phyloP scores from a whole-genome alignment of 495 filamentous ascomycete species.

The Oidiodendron maius region DNA sequence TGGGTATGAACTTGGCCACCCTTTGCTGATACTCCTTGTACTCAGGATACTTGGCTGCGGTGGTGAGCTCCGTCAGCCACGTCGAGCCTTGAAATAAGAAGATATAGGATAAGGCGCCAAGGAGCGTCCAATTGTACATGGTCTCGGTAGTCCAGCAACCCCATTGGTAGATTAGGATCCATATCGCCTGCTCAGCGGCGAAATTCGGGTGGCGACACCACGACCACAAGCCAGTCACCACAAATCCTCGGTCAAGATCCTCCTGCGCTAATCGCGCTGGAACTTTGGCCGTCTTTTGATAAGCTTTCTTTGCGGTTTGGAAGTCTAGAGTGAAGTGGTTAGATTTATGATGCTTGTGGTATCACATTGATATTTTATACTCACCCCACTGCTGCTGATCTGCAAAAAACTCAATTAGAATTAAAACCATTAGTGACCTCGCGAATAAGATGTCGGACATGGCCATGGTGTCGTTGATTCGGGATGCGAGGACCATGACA shows the following conservation, averaged over 20 bases:
- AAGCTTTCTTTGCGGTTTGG: slow-evolving; percentile 73
- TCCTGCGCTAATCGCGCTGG: slow-evolving; percentile 53
- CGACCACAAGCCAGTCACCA: slow-evolving; percentile 78
- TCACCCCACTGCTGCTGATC: slow-evolving; percentile 91
- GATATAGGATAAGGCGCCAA: slow-evolving; percentile 65
- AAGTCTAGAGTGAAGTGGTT: slow-evolving; percentile 43
- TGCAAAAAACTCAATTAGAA: slow-evolving; percentile 72
- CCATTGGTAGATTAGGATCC: slow-evolving; percentile 86
- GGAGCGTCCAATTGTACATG: slow-evolving; percentile 70
- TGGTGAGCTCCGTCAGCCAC: slow-evolving; percentile 78
- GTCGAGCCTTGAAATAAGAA: slow-evolving; percentile 85
- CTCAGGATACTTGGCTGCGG: slow-evolving; percentile 75
- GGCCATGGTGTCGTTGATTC: slow-evolving; percentile 32
- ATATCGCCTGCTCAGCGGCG: slow-evolving; percentile 84
- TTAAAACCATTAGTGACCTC: slow-evolving; percentile 57
- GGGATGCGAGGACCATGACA: slow-evolving; percentile 54
- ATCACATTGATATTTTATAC: slow-evolving; percentile 15
- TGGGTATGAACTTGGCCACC: slow-evolving; percentile 80
- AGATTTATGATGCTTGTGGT: slow-evolving; percentile 1
- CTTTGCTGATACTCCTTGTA: slow-evolving; percentile 78
- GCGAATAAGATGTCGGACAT: slow-evolving; percentile 64
- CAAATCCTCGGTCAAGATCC: slow-evolving; percentile 89
- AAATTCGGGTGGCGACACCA: slow-evolving; percentile 93
- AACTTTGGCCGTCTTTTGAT: slow-evolving; percentile 65
- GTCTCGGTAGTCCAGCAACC: slow-evolving; percentile 63